Base-by-base conservation (phyloP, 129 eudicot species). In the Tanacetum coccineum region DNA sequence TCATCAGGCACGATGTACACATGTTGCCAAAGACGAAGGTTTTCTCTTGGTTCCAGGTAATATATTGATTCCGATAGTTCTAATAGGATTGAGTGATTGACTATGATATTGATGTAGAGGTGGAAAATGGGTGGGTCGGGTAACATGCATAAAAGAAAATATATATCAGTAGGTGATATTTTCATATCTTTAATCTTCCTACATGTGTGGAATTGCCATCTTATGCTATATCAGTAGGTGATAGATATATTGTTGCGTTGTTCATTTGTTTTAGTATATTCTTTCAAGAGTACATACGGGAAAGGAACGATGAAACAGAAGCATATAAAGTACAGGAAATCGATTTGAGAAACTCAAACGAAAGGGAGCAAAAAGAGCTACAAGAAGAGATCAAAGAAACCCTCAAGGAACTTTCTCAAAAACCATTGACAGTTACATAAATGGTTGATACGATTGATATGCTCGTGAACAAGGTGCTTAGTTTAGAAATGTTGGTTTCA, bases 1-100 rank as follows among this genome's bases (percentile, higher is more conserved):
- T 36, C 68, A 20, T 76, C 83, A 93, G 98, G 85, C 95, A 93
- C 77, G 96, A 91, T 77, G 65, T n/a, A 66, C 99, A 88, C 81
- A 70, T 74, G 80, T 68, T 93, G 64, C 96, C 96, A 5, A 82
- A 78, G 56, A 69, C 96, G 14, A 70, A 86, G 87, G 84, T 93
- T 30, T 93, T 74, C 83, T 93, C 81, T 80, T 93, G 78, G 81
- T 93, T 70, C 99, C 79, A 59, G 79, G 79, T 75, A 67, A 75
- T 59, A 9, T 56, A 47, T 0, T 3, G 3, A 55, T 45, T 50
- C 4, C 30, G 53, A 62, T 19, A 46, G 9, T 17, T 18, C n/a
- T 22, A 22, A 46, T 46, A 46, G 51, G 13, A 15, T 53, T 53
- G 26, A 53, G 8, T 19, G 13, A 15, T 53, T 53, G 26, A 53